These are phyloP conservation scores for Pseudonectria foliicola DNA, from an alignment of 2,329 filamentous ascomycete genomes.

Conservation along the genomic window DNA sequence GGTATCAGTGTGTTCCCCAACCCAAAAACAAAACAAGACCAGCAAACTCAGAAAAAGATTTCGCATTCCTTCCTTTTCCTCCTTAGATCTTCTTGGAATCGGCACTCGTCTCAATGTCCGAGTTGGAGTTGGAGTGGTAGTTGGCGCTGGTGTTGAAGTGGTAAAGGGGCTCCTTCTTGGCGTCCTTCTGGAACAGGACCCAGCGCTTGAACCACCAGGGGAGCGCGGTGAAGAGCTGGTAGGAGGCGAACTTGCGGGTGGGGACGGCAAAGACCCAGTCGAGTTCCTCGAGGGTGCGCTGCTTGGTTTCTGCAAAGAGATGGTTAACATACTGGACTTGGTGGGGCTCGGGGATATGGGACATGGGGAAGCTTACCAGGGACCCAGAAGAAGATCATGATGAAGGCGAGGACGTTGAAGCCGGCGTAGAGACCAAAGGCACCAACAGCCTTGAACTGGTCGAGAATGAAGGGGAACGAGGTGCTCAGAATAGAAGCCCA, in stretches of 20 bases:
- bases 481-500: slow-evolving; percentile 44
- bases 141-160: slow-evolving; percentile 25
- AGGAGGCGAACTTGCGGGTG: slow-evolving; percentile 33
- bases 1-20: slow-evolving; percentile 6
- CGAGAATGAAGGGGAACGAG: slow-evolving; percentile 44
- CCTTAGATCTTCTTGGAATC: neutral
- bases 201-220: slow-evolving; percentile 28
- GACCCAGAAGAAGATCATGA: slow-evolving; percentile 44
- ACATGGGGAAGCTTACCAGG: slow-evolving; percentile 5
- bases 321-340: too few relatives aligned
- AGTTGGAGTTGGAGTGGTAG: slow-evolving; percentile 2
- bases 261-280: slow-evolving; percentile 44
- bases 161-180: slow-evolving; percentile 29
- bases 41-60: neutral
- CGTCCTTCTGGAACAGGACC: slow-evolving; percentile 25
- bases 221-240: slow-evolving; percentile 28
- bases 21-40: neutral
- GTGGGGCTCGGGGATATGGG: too few relatives aligned
- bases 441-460: slow-evolving; percentile 25
- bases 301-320: slow-evolving; percentile 47
- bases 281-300: slow-evolving; percentile 42
- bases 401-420: slow-evolving; percentile 46
- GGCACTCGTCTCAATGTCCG: slow-evolving; percentile 11
- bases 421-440: slow-evolving; percentile 46
- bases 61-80: neutral